A percentile compares a stretch with the other conserved stretches of the same genome.
These are phyloP conservation scores for Lipomyces spencermartinsiae DNA, from an alignment of 805 yeast genomes.

Conservation along the genomic window DNA sequence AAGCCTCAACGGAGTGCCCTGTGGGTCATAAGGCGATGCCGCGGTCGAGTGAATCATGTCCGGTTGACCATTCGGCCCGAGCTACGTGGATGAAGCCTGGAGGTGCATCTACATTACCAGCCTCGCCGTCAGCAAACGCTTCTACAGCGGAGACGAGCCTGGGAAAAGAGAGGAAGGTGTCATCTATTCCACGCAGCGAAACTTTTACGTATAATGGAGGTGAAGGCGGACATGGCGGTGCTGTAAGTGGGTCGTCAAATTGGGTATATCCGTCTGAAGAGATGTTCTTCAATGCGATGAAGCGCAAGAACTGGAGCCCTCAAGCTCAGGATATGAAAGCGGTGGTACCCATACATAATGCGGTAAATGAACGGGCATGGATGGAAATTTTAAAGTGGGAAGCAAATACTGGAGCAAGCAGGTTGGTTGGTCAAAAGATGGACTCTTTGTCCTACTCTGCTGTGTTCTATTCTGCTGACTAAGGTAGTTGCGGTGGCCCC, in stretches of 20 bases:
- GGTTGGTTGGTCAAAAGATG: slow-evolving; percentile 32
- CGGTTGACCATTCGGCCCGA: slow-evolving; percentile 70
- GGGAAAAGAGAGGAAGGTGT: slow-evolving; percentile 73
- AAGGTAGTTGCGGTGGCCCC: slow-evolving; percentile 74
- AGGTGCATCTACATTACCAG: slow-evolving; percentile 11
- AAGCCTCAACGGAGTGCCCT: slow-evolving; percentile 34
- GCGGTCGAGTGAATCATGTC: slow-evolving; percentile 56
- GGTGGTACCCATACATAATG: slow-evolving; percentile 92
- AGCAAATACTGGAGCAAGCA: slow-evolving; percentile 50
- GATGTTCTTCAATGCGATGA: slow-evolving; percentile 94
- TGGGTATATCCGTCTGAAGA: slow-evolving; percentile 97
- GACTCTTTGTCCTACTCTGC: not conserved
- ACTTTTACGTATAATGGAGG: slow-evolving; percentile 40
- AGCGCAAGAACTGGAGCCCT: slow-evolving; percentile 87
- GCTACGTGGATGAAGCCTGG: slow-evolving; percentile 57
- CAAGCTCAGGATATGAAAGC: slow-evolving; percentile 81
- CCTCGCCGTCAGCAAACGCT: slow-evolving; percentile 7
- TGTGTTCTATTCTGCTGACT: slow-evolving; percentile 2
- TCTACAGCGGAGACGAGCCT: slow-evolving; percentile 42
- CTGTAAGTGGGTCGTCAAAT: slow-evolving; percentile 50
- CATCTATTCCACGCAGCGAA: slow-evolving; percentile 74
- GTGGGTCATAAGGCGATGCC: slow-evolving; percentile 35
- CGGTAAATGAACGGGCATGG: slow-evolving; percentile 95
- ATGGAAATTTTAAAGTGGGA: slow-evolving; percentile 85
- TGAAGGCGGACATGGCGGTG: slow-evolving; percentile 41